A percentile compares a stretch with the other conserved stretches of the same genome.
phyloP scores from a whole-genome alignment of 2,329 filamentous ascomycete genomes.

The Trichophyton simii region DNA sequence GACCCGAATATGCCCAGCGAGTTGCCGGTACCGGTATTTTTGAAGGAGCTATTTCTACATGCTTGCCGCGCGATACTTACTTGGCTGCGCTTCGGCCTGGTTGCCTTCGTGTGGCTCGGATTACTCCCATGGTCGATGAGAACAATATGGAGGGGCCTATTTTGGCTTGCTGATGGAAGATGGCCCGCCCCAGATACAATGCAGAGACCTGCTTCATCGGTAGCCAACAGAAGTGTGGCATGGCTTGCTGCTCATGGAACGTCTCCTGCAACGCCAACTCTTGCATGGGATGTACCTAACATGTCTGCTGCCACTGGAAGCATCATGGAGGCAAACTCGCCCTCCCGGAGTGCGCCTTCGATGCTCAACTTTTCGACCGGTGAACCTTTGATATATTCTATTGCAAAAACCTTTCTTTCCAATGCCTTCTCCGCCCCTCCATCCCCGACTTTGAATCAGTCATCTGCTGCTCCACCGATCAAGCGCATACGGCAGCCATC shows the following conservation, averaged over 20 bases:
- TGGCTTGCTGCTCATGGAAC: conserved; percentile 21
- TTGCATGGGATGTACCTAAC: conserved; percentile 16
- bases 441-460: conserved; percentile 20
- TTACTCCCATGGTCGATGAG: conserved; percentile 85
- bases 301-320: conserved; percentile 17
- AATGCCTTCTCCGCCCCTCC: conserved; percentile 23
- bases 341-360: conserved; percentile 26
- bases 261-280: conserved; percentile 14
- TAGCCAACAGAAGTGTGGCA: conserved; percentile 14
- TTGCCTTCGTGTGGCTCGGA: conserved; percentile 75
- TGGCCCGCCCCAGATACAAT: conserved; percentile 35
- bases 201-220: conserved; percentile 12
- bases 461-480: conserved; percentile 16
- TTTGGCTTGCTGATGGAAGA: conserved; percentile 81
- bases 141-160: conserved; percentile 81
- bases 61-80: conserved; percentile 57
- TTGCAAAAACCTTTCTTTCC: conserved; percentile 34
- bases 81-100: conserved; percentile 66
- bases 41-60: conserved; percentile 65
- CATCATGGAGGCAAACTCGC: conserved; percentile 18
- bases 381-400: conserved; percentile 35
- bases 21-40: conserved; percentile 68
- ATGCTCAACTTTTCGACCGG: conserved; percentile 31
- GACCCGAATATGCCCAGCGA: conserved; percentile 81
- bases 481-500: conserved; percentile 31